phyloP scores from a whole-genome alignment of 495 filamentous ascomycete species.

The Podospora comata region DNA sequence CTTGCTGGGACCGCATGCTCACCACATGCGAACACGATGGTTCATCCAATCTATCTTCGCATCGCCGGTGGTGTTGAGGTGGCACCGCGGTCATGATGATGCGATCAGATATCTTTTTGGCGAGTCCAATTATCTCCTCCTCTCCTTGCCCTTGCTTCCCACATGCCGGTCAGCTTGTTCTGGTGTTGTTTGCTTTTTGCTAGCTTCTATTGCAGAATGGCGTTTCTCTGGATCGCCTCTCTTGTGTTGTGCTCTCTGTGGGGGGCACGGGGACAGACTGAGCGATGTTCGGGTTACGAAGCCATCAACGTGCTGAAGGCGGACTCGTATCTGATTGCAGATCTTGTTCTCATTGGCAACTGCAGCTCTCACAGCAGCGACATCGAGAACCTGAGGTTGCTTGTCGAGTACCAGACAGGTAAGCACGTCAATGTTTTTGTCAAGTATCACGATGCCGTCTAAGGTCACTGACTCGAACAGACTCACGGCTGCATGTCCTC shows the following conservation, averaged over 20 bases:
- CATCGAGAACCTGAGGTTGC: slow-evolving; percentile 59
- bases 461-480: slow-evolving; percentile 39
- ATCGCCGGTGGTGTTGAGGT: neutral
- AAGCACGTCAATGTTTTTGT: slow-evolving; percentile 24
- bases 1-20: neutral
- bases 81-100: neutral
- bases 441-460: neutral
- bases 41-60: neutral
- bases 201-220: neutral
- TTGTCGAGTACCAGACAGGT: slow-evolving; percentile 77
- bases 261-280: neutral
- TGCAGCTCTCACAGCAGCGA: slow-evolving; percentile 72
- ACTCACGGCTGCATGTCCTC: slow-evolving; percentile 73
- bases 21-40: neutral
- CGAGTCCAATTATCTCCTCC: neutral
- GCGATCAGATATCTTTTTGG: neutral
- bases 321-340: slow-evolving; percentile 54
- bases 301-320: slow-evolving; percentile 58
- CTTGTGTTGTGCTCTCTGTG: neutral
- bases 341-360: slow-evolving; percentile 58
- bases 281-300: slow-evolving; percentile 65
- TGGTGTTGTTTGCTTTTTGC: neutral
- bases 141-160: neutral
- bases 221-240: neutral
- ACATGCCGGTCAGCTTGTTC: neutral